Evolutionary conservation across 2,329 filamentous ascomycete genomes (phyloP).

Genomic region (Daldinia eschscholtzii): DNA sequence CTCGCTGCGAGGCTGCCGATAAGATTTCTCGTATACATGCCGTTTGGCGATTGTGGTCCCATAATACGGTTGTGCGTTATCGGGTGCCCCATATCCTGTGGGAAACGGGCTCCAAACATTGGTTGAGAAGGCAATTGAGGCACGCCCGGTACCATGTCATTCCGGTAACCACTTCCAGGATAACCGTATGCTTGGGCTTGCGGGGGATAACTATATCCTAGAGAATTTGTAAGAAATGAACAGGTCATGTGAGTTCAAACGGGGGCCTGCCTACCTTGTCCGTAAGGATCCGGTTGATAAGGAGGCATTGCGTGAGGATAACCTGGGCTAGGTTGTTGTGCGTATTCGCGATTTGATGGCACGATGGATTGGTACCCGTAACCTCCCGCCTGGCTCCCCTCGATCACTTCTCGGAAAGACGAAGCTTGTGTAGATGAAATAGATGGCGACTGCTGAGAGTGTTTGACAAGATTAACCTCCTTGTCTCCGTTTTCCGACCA

Average conservation of each 20-base stretch:
- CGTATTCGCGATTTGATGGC: constrained; percentile 49
- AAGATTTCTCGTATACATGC: constrained; percentile 94
- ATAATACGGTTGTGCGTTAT: constrained; percentile 52
- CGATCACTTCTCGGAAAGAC: constrained; percentile 67
- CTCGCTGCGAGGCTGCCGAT: constrained; percentile 93
- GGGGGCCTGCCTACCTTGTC: constrained; percentile 45
- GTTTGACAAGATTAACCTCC: constrained; percentile 75
- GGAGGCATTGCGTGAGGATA: constrained; percentile 49
- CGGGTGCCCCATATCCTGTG: constrained; percentile 54
- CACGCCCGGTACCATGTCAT: constrained; percentile 47
- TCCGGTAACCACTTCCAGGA: constrained; percentile 47
- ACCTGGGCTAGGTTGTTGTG: constrained; percentile 44
- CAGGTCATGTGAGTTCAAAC: not conserved
- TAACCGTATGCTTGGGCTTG: constrained; percentile 50
- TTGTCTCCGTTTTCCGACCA: constrained; percentile 74
- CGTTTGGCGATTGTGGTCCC: constrained; percentile 68
- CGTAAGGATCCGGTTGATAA: constrained; percentile 49
- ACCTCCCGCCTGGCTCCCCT: constrained; percentile 45
- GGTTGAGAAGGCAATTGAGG: constrained; percentile 48
- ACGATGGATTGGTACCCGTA: constrained; percentile 51
- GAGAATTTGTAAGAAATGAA: constrained; percentile 33
- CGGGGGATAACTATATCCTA: constrained; percentile 49
- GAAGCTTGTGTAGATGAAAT: constrained; percentile 85
- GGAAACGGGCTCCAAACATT: constrained; percentile 53
- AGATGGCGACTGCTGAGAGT: constrained; percentile 75